A percentile compares a stretch with the other conserved stretches of the same genome.
These are phyloP conservation scores for Pinus tabuliformis DNA, from an alignment of 75 land plant genomes.

Conservation along the genomic window DNA sequence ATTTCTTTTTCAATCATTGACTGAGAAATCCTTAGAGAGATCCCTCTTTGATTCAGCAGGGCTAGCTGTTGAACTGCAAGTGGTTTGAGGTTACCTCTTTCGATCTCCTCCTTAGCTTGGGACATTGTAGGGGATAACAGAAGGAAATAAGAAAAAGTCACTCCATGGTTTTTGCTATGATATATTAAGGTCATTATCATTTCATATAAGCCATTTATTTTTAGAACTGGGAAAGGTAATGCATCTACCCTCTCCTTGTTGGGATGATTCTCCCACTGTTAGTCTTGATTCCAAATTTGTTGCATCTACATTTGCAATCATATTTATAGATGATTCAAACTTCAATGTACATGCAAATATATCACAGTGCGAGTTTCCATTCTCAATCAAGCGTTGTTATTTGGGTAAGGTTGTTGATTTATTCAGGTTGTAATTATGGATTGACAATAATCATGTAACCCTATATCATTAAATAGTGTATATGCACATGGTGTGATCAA, in stretches of 20 bases:
- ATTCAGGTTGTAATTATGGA: conserved; percentile 51
- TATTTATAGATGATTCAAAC: conserved; percentile 68
- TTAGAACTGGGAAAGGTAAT: conserved; percentile 87
- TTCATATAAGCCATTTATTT: conserved; percentile 80
- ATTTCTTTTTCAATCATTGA: no score
- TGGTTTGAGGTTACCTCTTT: no score
- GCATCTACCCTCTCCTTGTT: conserved; percentile 80
- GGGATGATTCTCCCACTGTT: conserved; percentile 67
- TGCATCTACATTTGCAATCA: conserved; percentile 64
- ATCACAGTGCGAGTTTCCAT: conserved; percentile 43
- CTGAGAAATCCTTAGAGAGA: no score
- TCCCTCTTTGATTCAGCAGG: no score
- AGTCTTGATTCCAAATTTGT: conserved; percentile 69
- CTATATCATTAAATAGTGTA: conserved; percentile 71
- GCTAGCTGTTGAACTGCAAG: no score
- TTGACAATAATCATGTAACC: conserved; percentile 78
- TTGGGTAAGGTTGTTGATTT: conserved; percentile 88
- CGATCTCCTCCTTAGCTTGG: no score
- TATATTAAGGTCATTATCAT: conserved; percentile 73
- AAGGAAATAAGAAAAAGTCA: conserved; percentile 65
- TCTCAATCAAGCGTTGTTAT: conserved; percentile 85
- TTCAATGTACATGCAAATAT: conserved; percentile 53
- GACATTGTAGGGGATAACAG: conserved; percentile 6
- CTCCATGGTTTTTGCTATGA: conserved; percentile 72
- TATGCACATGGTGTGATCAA: conserved; percentile 79